Percentiles rank a stretch among this genome's conserved stretches.
Evolutionary conservation across 352 stramenopile species (phyloP).

Genomic region (Salisapilia sapeloensis): DNA sequence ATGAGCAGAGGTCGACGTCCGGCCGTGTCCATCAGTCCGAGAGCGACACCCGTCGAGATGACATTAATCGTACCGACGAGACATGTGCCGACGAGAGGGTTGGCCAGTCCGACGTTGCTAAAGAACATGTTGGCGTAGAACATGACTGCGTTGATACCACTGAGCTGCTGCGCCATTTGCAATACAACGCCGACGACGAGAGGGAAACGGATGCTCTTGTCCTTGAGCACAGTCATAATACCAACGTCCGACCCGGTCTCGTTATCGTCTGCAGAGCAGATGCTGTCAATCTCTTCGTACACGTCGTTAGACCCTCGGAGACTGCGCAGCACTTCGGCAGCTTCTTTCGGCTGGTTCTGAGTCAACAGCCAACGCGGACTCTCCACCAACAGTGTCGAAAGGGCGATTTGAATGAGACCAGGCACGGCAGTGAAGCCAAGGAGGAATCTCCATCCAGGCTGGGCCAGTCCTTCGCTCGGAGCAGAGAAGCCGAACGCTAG

Average conservation of each 20-base stretch:
- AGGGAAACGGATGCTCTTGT: constrained; percentile 43
- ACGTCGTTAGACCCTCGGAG: constrained; percentile 56
- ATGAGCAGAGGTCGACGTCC: constrained; percentile 45
- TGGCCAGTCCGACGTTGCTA: constrained; percentile 43
- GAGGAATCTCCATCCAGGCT: constrained; percentile 48
- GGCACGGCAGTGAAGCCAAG: constrained; percentile 51
- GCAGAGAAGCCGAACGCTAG: constrained; percentile 43
- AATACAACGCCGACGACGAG: constrained; percentile 39
- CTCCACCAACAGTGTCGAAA: constrained; percentile 44
- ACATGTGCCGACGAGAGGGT: constrained; percentile 40
- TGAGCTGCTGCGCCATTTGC: constrained; percentile 54
- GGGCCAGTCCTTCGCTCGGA: constrained; percentile 25
- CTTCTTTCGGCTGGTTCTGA: constrained; percentile 57
- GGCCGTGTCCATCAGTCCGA: constrained; percentile 61
- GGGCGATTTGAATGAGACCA: constrained; percentile 35
- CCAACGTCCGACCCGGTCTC: constrained; percentile 40
- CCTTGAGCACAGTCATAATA: constrained; percentile 42
- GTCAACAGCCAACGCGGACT: constrained; percentile 53
- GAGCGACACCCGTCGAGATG: constrained; percentile 45
- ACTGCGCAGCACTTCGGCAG: constrained; percentile 40
- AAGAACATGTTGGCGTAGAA: constrained; percentile 70
- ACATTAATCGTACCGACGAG: constrained; percentile 58
- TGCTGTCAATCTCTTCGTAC: constrained; percentile 69
- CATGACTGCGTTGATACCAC: constrained; percentile 65
- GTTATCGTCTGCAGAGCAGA: constrained; percentile 64